Evolutionary conservation across 352 stramenopile genomes (phyloP).

Genomic region (Globisporangium ultimum): DNA sequence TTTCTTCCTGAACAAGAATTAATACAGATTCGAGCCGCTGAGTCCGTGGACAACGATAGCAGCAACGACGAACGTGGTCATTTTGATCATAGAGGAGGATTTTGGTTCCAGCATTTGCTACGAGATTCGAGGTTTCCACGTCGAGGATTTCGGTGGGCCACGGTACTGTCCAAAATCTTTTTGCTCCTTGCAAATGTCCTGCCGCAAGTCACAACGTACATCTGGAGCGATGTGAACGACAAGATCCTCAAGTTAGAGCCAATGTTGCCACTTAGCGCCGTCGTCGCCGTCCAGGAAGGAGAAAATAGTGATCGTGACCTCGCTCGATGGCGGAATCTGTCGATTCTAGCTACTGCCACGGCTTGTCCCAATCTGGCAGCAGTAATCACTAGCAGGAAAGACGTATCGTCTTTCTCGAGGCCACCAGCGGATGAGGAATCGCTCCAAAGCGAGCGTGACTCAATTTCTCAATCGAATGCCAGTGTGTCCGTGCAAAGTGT

Average conservation of each 20-base stretch:
- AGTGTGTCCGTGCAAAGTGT: constrained; percentile 27
- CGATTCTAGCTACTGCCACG: constrained; percentile 48
- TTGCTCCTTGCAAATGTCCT: constrained; percentile 28
- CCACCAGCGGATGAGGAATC: not conserved
- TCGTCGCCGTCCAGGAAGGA: constrained; percentile 5
- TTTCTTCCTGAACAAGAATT: constrained; percentile 17
- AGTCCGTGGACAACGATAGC: too few species aligned
- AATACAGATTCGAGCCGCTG: not conserved
- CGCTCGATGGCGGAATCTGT: constrained; percentile 62
- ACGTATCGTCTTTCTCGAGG: not conserved
- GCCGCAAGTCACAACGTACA: constrained; percentile 56
- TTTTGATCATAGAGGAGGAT: not conserved
- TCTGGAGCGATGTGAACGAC: constrained; percentile 63
- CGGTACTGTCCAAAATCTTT: constrained; percentile 43
- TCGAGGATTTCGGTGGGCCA: constrained; percentile 56
- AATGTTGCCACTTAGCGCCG: constrained; percentile 24
- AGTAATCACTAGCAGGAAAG: not conserved
- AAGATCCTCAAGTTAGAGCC: constrained; percentile 64
- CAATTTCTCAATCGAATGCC: constrained; percentile 1
- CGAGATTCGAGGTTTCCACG: constrained; percentile 10
- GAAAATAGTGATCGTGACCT: constrained; percentile 21
- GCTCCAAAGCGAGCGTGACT: not conserved
- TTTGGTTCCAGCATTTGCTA: constrained; percentile 9
- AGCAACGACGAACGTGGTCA: not conserved
- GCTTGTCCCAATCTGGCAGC: constrained; percentile 36